A percentile compares a stretch with the other conserved stretches of the same genome.
Evolutionary conservation across 805 yeast genomes (phyloP).

Genomic region (Ascoidea tarda): DNA sequence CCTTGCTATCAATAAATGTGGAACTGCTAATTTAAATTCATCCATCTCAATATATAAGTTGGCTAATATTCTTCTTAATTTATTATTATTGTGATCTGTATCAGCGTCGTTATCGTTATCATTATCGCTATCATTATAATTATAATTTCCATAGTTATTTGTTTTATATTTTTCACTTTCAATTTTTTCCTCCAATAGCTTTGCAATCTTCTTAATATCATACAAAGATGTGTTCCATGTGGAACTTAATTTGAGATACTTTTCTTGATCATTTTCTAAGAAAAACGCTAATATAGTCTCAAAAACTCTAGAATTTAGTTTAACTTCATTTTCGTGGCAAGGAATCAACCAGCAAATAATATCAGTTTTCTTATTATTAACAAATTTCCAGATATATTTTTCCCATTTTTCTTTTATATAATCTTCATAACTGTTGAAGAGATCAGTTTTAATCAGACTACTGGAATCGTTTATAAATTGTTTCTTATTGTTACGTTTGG

Average conservation of each 20-base stretch:
- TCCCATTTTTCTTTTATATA: conserved; percentile 42
- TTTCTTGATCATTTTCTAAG: conserved; percentile 21
- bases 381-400: conserved; percentile 40
- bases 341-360: conserved; percentile 48
- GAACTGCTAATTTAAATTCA: conserved; percentile 49
- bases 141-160: neutral
- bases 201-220: conserved; percentile 28
- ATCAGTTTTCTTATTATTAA: conserved; percentile 29
- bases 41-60: conserved; percentile 40
- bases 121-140: conserved; percentile 9
- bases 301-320: conserved; percentile 24
- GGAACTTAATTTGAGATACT: conserved; percentile 28
- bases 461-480: conserved; percentile 10
- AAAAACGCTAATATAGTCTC: conserved; percentile 32
- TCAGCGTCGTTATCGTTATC: conserved; percentile 11
- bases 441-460: no score
- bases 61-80: conserved; percentile 30
- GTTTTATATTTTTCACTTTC: conserved; percentile 13
- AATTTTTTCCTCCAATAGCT: conserved; percentile 30
- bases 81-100: neutral
- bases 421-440: conserved; percentile 8
- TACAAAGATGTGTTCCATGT: conserved; percentile 48
- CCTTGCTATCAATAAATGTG: conserved; percentile 41
- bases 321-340: conserved; percentile 18
- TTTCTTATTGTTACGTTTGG: conserved; percentile 7